Base-by-base conservation (phyloP, 2,329 filamentous ascomycete genomes). In the Colletotrichum limetticola region DNA sequence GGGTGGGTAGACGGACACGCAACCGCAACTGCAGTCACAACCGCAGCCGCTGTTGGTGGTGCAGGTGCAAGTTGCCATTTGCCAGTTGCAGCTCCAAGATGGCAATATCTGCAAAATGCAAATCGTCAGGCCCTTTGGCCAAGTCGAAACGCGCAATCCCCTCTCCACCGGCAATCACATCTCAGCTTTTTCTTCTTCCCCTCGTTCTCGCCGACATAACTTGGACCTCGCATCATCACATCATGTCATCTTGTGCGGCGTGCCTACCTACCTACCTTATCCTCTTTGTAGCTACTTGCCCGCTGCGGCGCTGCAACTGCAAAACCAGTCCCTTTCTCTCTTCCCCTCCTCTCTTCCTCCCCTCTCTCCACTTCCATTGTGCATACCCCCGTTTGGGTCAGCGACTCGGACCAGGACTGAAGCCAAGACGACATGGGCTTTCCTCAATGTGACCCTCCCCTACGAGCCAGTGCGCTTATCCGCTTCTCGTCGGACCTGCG, bases 401-500 rank as follows among this genome's bases (percentile, higher is more conserved):
- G 56, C 71, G 66, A 71, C 62, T 59, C 55, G 52, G 46, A 49
- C 42, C 42, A 49, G 19, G 42, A 22, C 1, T 49, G 16, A 22
- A 49, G 58, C 35, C 58, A 60, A 65, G 60, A 57, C 32, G 60
- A 60, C 56, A 56, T 70, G 60, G 68, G 19, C 19, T 58, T 53
- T 58, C 60, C 55, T 65, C 56, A 55, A 55, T 72, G 71, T 68
- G 72, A 74, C 59, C 74, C 69, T 65, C 68, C 71, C 74, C 37
- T 67, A 55, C 71, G 75, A 66, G 67, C 76, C 75, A 76, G 68
- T 66, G 78, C 80, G 82, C 81, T 80, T 84, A 80, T 79, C 83
- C 81, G 74, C 75, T 81, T 85, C 78, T 77, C 81, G 79, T 81
- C 71, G 83, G 82, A 84, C 83, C 83, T 85, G 83, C 83, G 79